Evolutionary conservation across 352 stramenopile species (phyloP).

Genomic region (Pythium volutum): DNA sequence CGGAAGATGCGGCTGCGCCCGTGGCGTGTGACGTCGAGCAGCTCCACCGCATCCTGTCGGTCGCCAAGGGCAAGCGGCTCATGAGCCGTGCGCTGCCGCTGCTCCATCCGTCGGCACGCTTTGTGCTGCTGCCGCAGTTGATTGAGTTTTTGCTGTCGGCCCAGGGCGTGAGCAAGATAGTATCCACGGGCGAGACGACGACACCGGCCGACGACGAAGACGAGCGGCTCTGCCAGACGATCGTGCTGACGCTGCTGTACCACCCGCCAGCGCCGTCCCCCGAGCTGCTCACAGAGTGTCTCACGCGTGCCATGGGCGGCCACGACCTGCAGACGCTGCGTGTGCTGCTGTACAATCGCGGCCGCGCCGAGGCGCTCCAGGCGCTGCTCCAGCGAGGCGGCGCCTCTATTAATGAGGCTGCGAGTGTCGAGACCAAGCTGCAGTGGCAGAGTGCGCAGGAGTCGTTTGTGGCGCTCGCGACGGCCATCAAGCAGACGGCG

Average conservation of each 20-base stretch:
- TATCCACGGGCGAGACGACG: constrained; percentile 7
- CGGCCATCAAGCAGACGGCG: constrained; percentile 68
- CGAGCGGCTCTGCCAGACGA: constrained; percentile 69
- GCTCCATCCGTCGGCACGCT: constrained; percentile 75
- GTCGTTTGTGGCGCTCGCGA: constrained; percentile 72
- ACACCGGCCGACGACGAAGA: constrained; percentile 39
- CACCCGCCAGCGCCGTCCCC: constrained; percentile 64
- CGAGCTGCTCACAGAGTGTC: constrained; percentile 62
- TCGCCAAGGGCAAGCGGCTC: constrained; percentile 70
- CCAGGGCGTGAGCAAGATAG: constrained; percentile 32
- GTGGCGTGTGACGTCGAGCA: constrained; percentile 54
- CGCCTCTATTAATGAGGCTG: constrained; percentile 41
- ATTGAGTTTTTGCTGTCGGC: constrained; percentile 61
- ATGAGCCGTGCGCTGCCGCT: constrained; percentile 74
- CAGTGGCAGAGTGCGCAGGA: constrained; percentile 65
- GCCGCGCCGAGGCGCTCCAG: constrained; percentile 66
- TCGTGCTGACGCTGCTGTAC: constrained; percentile 81
- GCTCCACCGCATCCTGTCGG: constrained; percentile 53
- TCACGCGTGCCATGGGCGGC: constrained; percentile 50
- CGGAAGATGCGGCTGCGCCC: not conserved
- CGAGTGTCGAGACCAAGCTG: constrained; percentile 46
- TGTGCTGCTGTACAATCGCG: constrained; percentile 73
- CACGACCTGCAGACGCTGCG: constrained; percentile 60
- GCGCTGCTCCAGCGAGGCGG: constrained; percentile 70
- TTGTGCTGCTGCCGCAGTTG: constrained; percentile 66